Evolutionary conservation across 371 early-diverging fungal species (phyloP).

Genomic region (Mortierella sp.): DNA sequence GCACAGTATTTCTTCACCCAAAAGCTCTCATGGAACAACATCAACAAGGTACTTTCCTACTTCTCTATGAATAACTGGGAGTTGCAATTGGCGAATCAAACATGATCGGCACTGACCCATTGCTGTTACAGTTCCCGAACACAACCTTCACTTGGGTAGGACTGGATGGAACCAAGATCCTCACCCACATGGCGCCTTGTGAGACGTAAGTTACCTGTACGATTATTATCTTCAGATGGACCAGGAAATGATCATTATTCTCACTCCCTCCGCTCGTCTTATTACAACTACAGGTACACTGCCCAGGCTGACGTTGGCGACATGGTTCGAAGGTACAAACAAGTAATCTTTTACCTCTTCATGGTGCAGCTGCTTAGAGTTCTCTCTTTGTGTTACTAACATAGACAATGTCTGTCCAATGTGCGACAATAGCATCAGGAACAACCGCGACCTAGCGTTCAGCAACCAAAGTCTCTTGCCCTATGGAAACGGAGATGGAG

Average conservation of each 20-base stretch:
- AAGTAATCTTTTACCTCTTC: background rate
- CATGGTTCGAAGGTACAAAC: constrained; percentile 54
- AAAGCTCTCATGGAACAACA: constrained; percentile 98
- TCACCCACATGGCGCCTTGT: constrained; percentile 64
- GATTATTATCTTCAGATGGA: background rate
- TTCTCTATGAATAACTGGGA: background rate
- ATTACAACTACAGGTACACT: constrained; percentile 60
- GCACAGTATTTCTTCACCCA: constrained; percentile 97
- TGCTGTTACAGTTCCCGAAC: constrained; percentile 81
- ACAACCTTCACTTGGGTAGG: constrained; percentile 91
- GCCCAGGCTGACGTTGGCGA: constrained; percentile 73
- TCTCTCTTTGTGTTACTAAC: background rate
- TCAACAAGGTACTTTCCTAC: constrained; percentile 78
- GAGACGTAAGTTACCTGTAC: constrained; percentile 57
- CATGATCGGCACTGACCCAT: background rate
- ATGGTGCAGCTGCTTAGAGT: background rate
- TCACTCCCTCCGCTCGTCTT: background rate
- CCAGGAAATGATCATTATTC: background rate
- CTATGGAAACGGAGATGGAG: constrained; percentile 98
- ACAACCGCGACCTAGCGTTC: constrained; percentile 87
- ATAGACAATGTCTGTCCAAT: background rate
- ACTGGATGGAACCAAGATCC: constrained; percentile 60
- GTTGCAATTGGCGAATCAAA: background rate
- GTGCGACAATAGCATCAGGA: constrained; percentile 68
- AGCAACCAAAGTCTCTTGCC: constrained; percentile 87